A percentile compares a stretch with the other conserved stretches of the same genome.
phyloP scores from a whole-genome alignment of 495 filamentous ascomycete species.

The Lichina pygmaea region DNA sequence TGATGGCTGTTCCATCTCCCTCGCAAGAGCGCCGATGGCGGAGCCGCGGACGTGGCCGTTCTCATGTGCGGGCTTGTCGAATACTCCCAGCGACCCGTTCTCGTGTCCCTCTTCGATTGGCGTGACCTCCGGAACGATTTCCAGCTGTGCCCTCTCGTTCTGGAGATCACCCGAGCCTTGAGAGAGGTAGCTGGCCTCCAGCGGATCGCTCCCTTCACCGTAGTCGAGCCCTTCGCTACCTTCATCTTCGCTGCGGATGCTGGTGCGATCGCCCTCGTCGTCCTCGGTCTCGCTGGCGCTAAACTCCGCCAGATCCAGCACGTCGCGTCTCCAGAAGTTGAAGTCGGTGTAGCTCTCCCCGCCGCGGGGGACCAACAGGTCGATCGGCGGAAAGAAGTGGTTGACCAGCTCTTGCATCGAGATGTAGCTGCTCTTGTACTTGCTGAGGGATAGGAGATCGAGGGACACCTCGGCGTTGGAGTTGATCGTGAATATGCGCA shows the following conservation, averaged over 20 bases:
- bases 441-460: constrained; percentile 72
- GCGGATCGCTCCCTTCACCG: neutral
- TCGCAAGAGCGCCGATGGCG: too few relatives aligned
- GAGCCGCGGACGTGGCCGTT: too few relatives aligned
- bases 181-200: neutral
- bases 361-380: constrained; percentile 44
- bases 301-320: constrained; percentile 51
- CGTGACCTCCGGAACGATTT: too few relatives aligned
- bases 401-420: constrained; percentile 90
- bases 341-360: constrained; percentile 79
- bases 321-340: constrained; percentile 58
- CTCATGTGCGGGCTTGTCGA: too few relatives aligned
- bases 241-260: constrained; percentile 4
- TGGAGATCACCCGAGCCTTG: neutral
- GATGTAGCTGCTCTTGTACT: constrained; percentile 88
- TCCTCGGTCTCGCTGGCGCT: constrained; percentile 47
- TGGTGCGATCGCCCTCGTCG: constrained; percentile 2
- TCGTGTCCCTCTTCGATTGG: too few relatives aligned
- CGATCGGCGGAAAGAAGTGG: constrained; percentile 81
- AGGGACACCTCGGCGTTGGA: constrained; percentile 90
- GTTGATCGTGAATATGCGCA: constrained; percentile 96
- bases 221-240: constrained; percentile 1
- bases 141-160: too few relatives aligned
- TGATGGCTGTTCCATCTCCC: too few relatives aligned
- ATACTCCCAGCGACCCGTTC: too few relatives aligned